phyloP scores from a whole-genome alignment of 2,329 filamentous ascomycete species.

The Alternaria atra region DNA sequence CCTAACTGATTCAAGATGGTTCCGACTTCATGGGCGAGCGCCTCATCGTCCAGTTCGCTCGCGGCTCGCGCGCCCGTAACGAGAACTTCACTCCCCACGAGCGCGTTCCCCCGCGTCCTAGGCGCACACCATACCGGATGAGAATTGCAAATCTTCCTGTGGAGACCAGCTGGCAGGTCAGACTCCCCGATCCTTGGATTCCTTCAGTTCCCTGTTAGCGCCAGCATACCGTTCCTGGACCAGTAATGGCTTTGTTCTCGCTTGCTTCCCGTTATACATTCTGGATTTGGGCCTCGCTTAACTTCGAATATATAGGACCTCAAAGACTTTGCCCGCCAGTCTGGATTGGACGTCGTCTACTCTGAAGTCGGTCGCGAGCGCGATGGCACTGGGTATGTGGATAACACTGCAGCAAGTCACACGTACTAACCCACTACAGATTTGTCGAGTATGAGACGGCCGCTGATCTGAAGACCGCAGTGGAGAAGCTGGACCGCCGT shows the following conservation, averaged over 20 bases:
- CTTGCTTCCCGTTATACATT: conserved; percentile 42
- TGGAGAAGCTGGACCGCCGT: conserved; percentile 91
- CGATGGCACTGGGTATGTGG: conserved; percentile 86
- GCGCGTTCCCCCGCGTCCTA: conserved; percentile 78
- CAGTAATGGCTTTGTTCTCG: conserved; percentile 49
- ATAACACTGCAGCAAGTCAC: background rate
- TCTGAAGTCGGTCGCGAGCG: conserved; percentile 94
- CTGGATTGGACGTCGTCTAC: conserved; percentile 96
- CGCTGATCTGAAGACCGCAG: conserved; percentile 85
- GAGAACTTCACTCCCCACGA: conserved; percentile 70
- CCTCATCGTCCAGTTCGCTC: conserved; percentile 96
- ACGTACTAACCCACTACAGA: conserved; percentile 58
- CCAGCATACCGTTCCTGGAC: conserved; percentile 51
- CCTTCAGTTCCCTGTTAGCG: conserved; percentile 46
- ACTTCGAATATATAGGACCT: conserved; percentile 89
- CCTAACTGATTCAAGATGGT: conserved; percentile 72
- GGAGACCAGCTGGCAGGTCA: conserved; percentile 99
- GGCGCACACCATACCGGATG: conserved; percentile 96
- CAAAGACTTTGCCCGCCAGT: conserved; percentile 98
- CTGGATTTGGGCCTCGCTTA: conserved; percentile 71
- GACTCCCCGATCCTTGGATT: conserved; percentile 67
- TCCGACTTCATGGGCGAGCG: conserved; percentile 98
- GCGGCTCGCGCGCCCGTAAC: conserved; percentile 76
- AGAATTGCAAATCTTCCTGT: conserved; percentile 94
- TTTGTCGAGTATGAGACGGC: conserved; percentile 98